A percentile compares a stretch with the other conserved stretches of the same genome.
These are phyloP conservation scores for Solanum megistacrolobum DNA, from an alignment of 257 asterid genomes.

Conservation along the genomic window DNA sequence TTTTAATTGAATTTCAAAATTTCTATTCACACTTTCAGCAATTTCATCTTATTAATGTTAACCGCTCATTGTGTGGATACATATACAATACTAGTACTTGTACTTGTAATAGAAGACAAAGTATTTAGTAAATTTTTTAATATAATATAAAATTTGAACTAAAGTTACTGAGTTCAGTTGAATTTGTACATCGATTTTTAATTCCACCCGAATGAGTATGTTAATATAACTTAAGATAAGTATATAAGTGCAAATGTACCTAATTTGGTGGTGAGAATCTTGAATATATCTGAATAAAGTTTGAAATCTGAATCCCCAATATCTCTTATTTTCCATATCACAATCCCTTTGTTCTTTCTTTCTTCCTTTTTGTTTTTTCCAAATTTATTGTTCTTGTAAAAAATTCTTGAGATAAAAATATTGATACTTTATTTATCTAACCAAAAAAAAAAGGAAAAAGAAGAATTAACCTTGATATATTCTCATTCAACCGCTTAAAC, in stretches of 20 bases:
- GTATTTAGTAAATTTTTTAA: background rate
- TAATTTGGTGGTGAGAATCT: background rate
- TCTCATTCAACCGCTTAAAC: background rate
- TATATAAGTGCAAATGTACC: background rate
- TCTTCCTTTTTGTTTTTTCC: background rate
- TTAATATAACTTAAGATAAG: too few species aligned
- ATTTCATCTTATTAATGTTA: background rate
- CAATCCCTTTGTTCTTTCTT: background rate
- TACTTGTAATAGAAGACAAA: too few species aligned
- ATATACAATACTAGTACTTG: too few species aligned
- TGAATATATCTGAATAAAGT: background rate
- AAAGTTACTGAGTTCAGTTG: accelerated
- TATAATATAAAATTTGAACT: background rate
- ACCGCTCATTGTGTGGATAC: too few species aligned
- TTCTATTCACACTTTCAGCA: background rate
- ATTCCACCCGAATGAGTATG: accelerated
- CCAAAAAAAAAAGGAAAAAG: background rate
- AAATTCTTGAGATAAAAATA: background rate
- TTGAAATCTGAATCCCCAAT: background rate
- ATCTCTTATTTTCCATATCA: background rate
- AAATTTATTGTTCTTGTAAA: background rate
- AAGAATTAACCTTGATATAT: background rate
- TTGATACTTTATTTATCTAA: background rate
- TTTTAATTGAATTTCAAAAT: background rate
- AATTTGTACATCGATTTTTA: background rate